phyloP scores from a whole-genome alignment of 768 basidiomycete species.

The Pleurotus pulmonarius region DNA sequence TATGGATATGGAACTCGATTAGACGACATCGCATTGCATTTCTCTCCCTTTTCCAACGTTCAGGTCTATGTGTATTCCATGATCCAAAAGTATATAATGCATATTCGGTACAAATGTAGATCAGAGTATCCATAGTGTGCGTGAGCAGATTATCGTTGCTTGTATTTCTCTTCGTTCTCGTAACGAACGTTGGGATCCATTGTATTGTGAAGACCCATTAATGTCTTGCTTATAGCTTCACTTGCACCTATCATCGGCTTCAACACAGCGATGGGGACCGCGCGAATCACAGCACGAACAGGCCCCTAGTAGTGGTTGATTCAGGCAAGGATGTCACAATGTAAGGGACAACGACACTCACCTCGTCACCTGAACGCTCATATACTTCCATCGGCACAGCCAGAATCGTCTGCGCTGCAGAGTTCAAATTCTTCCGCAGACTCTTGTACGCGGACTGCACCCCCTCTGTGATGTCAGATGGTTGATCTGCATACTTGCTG shows the following conservation, averaged over 20 bases:
- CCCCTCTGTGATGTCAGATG: slow-evolving; percentile 78
- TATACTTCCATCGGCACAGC: slow-evolving; percentile 99
- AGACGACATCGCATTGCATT: slow-evolving; percentile 14
- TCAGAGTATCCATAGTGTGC: slow-evolving; percentile 15
- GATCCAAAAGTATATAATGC: slow-evolving; percentile 8
- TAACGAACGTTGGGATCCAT: slow-evolving; percentile 80
- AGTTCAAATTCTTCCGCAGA: slow-evolving; percentile 79
- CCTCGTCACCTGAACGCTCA: slow-evolving; percentile 90
- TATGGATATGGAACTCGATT: slow-evolving; percentile 92
- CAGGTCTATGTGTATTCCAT: slow-evolving; percentile 5
- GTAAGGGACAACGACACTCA: slow-evolving; percentile 26
- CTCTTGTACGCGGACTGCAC: slow-evolving; percentile 90
- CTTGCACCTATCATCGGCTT: slow-evolving; percentile 98
- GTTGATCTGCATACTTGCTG: slow-evolving; percentile 93
- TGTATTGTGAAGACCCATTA: slow-evolving; percentile 90
- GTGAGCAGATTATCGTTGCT: slow-evolving; percentile 50
- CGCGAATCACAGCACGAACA: slow-evolving; percentile 90
- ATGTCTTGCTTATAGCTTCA: slow-evolving; percentile 93
- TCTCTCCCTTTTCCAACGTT: slow-evolving; percentile 14
- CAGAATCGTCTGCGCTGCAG: slow-evolving; percentile 96
- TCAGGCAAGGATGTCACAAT: not conserved
- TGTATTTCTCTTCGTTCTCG: slow-evolving; percentile 94
- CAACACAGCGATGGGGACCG: slow-evolving; percentile 95
- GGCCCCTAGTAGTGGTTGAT: slow-evolving; percentile 59
- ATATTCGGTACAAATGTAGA: slow-evolving; percentile 6